Percentiles rank a stretch among this genome's conserved stretches.
phyloP scores from a whole-genome alignment of 768 basidiomycete genomes.

The Podaxis sp. region DNA sequence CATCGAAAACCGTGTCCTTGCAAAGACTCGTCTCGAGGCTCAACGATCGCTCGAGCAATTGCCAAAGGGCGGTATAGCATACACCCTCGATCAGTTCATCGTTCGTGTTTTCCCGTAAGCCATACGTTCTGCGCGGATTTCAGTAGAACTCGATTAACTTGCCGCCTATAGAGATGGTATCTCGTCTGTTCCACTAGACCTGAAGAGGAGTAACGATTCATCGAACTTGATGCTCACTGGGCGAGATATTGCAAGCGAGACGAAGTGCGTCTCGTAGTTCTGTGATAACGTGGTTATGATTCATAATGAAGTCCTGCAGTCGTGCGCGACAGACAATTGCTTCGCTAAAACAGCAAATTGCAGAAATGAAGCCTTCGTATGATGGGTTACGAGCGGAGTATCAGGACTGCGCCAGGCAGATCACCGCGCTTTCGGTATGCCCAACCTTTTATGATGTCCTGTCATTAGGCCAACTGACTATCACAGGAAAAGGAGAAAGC shows the following conservation, averaged over 20 bases:
- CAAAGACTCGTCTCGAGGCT: slow-evolving; percentile 57
- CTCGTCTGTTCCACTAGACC: slow-evolving; percentile 37
- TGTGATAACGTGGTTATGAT: not conserved
- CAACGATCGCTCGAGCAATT: slow-evolving; percentile 45
- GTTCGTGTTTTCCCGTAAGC: slow-evolving; percentile 66
- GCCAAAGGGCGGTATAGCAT: slow-evolving; percentile 50
- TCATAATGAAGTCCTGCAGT: not conserved
- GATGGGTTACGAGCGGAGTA: slow-evolving; percentile 21
- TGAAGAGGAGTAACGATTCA: slow-evolving; percentile 26
- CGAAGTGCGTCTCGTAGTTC: slow-evolving; percentile 31
- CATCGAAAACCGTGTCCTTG: slow-evolving; percentile 74
- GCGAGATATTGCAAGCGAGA: slow-evolving; percentile 43
- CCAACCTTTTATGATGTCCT: not conserved
- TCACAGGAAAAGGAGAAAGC: slow-evolving; percentile 24
- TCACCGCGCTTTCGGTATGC: not conserved
- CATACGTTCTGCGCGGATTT: not conserved
- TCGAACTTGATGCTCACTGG: slow-evolving; percentile 49
- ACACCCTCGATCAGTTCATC: slow-evolving; percentile 57
- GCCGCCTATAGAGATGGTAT: slow-evolving; percentile 55
- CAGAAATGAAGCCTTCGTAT: slow-evolving; percentile 22
- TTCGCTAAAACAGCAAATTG: slow-evolving; percentile 22
- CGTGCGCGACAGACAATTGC: slow-evolving; percentile 35
- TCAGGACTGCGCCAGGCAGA: slow-evolving; percentile 13
- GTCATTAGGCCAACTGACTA: not conserved
- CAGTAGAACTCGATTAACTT: not conserved